Evolutionary conservation across 2,329 filamentous ascomycete genomes (phyloP), one percentile per base, ranked within the genome.

Genomic region (Clonostachys solani): DNA sequence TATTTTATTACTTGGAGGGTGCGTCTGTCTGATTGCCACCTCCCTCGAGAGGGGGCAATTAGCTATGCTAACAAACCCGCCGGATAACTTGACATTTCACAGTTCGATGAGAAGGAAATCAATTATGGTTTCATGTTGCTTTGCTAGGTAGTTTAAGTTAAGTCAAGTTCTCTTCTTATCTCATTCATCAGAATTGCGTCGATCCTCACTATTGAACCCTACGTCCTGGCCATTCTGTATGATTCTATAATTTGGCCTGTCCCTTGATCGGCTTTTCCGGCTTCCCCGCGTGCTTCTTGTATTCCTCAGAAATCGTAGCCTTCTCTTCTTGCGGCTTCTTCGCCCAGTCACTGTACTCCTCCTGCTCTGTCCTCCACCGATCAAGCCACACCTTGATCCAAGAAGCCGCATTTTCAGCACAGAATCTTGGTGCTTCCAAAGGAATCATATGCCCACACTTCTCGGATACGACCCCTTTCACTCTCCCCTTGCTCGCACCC

Each of bases 381-480:
- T 66, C 60, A 52, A 87, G 53, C 60, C 86, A 81, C n/a, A 59
- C 56, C 0, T 63, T 72, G 47, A 88, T 63, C 73, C 83, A 89
- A 23, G 62, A 59, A 0, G 76, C 77, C 0, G 79, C 75, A 16
- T 77, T 64, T 49, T 78, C 71, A 2, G 89, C 92, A 51, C 84
- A 87, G 57, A 80, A 73, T 3, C 58, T 69, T 0, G 88, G 87
- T 37, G 80, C 78, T 65, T 96, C 91, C 80, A 96, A 88, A 0
- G 92, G 86, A 29, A 96, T 80, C 40, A 96, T 65, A 64, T 97
- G 92, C 0, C 92, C 90, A 6, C 77, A 73, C 0, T 77, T 77
- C 29, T 85, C 68, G 8, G 94, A 66, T 15, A 81, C 71, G 6
- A 88, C 76, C 53, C 83, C 75, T 47, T 73, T 75, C 3, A 96